Conservation (phyloP, 2,329 filamentous ascomycete genomes). For the Trichoderma pleuroti region DNA sequence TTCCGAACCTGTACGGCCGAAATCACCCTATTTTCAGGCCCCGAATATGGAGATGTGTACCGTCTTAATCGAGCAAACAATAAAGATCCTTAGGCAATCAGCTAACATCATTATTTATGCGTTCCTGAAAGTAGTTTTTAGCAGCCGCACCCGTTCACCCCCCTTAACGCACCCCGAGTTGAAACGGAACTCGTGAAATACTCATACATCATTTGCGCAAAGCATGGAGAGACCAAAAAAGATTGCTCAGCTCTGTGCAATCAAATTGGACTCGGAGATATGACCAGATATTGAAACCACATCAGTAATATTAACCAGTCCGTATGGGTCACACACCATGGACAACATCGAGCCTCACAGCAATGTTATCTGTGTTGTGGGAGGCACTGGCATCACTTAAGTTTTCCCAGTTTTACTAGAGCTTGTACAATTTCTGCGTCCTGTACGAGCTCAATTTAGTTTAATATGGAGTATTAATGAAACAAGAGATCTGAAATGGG, state of each 20-base stretch:
- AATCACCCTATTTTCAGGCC: not conserved
- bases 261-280: not conserved
- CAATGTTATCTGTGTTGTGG: not conserved
- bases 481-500: not conserved
- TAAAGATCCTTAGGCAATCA: not conserved
- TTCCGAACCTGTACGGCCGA: not conserved
- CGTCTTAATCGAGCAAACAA: not conserved
- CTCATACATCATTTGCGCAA: not conserved
- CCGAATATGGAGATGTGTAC: not conserved
- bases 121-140: not conserved
- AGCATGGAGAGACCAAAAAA: not conserved
- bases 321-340: not conserved
- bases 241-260: not conserved
- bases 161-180: not conserved
- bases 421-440: not conserved
- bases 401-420: not conserved
- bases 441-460: not conserved
- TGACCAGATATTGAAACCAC: not conserved
- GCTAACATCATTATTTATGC: not conserved
- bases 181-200: not conserved
- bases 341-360: not conserved
- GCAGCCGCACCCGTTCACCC: not conserved
- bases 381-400: not conserved
- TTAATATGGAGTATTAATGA: not conserved
- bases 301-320: not conserved